Percentiles rank a stretch among this genome's conserved stretches.
Evolutionary conservation across 257 asterid genomes (phyloP).

Genomic region (Leonotis leonurus): DNA sequence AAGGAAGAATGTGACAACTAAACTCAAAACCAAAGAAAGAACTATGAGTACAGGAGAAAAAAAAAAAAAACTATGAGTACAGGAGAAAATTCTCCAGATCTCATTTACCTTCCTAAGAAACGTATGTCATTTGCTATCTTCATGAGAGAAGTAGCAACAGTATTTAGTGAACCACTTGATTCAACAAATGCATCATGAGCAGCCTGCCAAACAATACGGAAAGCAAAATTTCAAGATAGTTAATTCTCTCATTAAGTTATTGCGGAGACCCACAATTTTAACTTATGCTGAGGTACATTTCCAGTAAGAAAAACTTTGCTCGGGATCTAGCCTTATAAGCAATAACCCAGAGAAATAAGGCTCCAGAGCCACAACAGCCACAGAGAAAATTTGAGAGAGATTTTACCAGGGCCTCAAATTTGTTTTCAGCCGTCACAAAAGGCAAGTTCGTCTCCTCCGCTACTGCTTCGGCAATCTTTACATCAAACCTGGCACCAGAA

Average conservation of each 20-base stretch:
- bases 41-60: slow-evolving; percentile 9
- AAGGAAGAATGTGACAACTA: slow-evolving; percentile 20
- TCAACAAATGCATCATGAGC: slow-evolving; percentile 98
- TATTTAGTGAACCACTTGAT: slow-evolving; percentile 89
- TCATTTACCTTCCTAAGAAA: slow-evolving; percentile 80
- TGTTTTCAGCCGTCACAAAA: slow-evolving; percentile 97
- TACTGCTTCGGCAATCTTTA: slow-evolving; percentile 91
- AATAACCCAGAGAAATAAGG: slow-evolving; percentile 11
- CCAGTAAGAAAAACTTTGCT: neutral
- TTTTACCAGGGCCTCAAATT: slow-evolving; percentile 93
- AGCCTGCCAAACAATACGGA: slow-evolving; percentile 48
- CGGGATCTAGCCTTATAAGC: neutral
- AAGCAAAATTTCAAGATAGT: neutral
- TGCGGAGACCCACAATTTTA: no score
- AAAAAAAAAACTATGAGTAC: neutral
- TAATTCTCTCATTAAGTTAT: neutral
- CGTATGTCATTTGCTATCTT: slow-evolving; percentile 95
- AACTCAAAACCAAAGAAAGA: slow-evolving; percentile 2
- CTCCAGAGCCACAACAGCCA: no score
- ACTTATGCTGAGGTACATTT: neutral
- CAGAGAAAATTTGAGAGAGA: slow-evolving; percentile 27
- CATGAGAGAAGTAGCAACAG: slow-evolving; percentile 84
- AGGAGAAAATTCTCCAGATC: slow-evolving; percentile 12
- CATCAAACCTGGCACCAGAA: slow-evolving; percentile 66
- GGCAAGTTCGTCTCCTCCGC: slow-evolving; percentile 95